Evolutionary conservation across 176 grass and related monocot species (phyloP).

Genomic region (Guadua angustifolia): DNA sequence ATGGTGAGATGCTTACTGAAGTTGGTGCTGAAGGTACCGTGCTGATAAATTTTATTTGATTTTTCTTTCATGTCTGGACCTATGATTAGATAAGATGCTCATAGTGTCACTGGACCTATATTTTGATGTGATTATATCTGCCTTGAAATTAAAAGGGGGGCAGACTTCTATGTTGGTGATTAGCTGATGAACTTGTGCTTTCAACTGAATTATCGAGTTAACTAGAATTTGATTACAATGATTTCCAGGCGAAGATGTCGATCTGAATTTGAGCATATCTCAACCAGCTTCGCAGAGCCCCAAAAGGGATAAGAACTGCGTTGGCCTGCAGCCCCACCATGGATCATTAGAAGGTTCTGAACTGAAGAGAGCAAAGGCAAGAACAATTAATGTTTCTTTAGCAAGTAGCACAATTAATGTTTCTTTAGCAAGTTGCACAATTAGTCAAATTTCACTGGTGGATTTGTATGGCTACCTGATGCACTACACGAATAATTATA

Average conservation of each 20-base stretch:
- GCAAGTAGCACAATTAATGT: not conserved
- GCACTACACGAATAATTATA: constrained; percentile 13
- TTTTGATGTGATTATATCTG: not conserved
- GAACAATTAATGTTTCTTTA: not conserved
- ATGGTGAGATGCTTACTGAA: constrained; percentile 65
- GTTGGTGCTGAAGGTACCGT: constrained; percentile 64
- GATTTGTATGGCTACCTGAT: constrained; percentile 21
- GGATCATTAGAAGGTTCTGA: constrained; percentile 59
- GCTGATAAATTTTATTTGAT: not conserved
- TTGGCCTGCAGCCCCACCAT: constrained; percentile 59
- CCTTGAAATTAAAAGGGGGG: not conserved
- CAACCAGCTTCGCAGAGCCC: constrained; percentile 66
- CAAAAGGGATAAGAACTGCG: constrained; percentile 60
- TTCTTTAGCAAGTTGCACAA: constrained; percentile 18
- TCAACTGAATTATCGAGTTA: not conserved
- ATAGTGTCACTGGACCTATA: not conserved
- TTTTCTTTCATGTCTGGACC: constrained; percentile 2
- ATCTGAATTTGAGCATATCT: constrained; percentile 97
- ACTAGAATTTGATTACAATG: not conserved
- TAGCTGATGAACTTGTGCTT: constrained; percentile 7
- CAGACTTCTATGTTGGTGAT: not conserved
- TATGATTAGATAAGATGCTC: not conserved
- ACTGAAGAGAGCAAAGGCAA: constrained; percentile 53
- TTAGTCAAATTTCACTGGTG: constrained; percentile 20
- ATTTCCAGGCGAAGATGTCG: constrained; percentile 56